phyloP scores from a whole-genome alignment of 1,139 yeast species.

The Debaryomyces subglobosus region DNA sequence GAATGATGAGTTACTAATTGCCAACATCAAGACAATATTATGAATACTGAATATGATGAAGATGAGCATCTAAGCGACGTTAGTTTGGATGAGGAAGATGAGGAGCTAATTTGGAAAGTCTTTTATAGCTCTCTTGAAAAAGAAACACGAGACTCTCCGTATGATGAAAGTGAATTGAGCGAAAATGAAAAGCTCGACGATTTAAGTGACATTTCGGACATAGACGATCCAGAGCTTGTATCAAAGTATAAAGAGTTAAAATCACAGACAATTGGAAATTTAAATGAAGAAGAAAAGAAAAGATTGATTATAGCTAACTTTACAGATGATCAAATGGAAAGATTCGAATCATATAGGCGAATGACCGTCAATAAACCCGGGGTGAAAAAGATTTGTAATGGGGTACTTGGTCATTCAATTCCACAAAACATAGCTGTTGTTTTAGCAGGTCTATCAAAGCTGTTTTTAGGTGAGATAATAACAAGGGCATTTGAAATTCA shows the following conservation, averaged over 20 bases:
- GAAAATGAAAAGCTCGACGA: constrained; percentile 18
- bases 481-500: constrained; percentile 78
- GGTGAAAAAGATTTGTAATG: constrained; percentile 78
- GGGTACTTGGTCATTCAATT: constrained; percentile 80
- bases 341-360: constrained; percentile 87
- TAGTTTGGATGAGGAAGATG: constrained; percentile 51
- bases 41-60: constrained; percentile 9
- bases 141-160: constrained; percentile 2
- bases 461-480: constrained; percentile 84
- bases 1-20: not conserved
- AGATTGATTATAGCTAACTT: constrained; percentile 71
- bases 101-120: constrained; percentile 49
- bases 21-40: not conserved
- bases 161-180: constrained; percentile 6
- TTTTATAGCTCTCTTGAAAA: constrained; percentile 36
- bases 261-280: constrained; percentile 23
- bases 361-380: constrained; percentile 80
- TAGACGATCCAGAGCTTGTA: constrained; percentile 42
- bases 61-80: constrained; percentile 37
- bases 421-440: constrained; percentile 82
- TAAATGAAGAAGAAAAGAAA: constrained; percentile 55
- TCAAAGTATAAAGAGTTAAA: constrained; percentile 33
- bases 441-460: constrained; percentile 84
- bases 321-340: constrained; percentile 79
- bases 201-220: constrained; percentile 34